Base-by-base conservation (phyloP, 2,329 filamentous ascomycete species). In the Graphilbum fragrans region DNA sequence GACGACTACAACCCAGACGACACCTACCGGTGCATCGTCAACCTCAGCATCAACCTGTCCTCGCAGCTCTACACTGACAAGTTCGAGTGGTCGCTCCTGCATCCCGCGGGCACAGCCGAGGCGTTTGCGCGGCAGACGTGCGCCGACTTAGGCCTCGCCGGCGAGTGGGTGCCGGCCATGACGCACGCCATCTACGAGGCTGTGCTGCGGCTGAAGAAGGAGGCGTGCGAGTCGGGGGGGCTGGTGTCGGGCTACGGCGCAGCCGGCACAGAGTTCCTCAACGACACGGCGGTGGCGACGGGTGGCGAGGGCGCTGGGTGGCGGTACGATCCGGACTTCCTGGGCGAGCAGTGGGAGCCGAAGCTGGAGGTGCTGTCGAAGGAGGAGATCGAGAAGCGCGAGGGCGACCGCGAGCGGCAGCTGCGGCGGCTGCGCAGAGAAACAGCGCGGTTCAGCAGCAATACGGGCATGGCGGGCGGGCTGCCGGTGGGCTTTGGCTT, bases 171-270 rank as follows among this genome's bases (percentile, higher is more conserved):
- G 5, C 84, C 87, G 3, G 86, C 86, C 23, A 86, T 98, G 66
- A 86, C 92, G 14, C 90, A 95, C 56, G 92, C 88, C 27, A 96
- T 98, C 51, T 96, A 96, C 60, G 92, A 98, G 61, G 85, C 92
- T 10, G 87, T 93, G 0, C 61, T 96, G 47, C 82, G 85, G 37
- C 66, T 95, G 25, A 96, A 96, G 65, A 98, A 98, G 61, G 92
- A 96, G 56, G 86, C 88, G 1, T 94, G 88, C 54, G 92, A 96
- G 58, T 86, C 86, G 32, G 87, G 86, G 31, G 87, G 87, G 1
- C 65, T 95, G 8, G 80, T 94, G n/a, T 70, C 77, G 16, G 82
- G 82, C 33, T 77, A 50, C 4, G 50, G 48, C 7, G 47, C 47
- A 5, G 23, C 72, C 17, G 74, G 74, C 50, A 63, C 67, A 14